Conservation (phyloP, 129 eudicot species). For the Centaurea solstitialis region DNA sequence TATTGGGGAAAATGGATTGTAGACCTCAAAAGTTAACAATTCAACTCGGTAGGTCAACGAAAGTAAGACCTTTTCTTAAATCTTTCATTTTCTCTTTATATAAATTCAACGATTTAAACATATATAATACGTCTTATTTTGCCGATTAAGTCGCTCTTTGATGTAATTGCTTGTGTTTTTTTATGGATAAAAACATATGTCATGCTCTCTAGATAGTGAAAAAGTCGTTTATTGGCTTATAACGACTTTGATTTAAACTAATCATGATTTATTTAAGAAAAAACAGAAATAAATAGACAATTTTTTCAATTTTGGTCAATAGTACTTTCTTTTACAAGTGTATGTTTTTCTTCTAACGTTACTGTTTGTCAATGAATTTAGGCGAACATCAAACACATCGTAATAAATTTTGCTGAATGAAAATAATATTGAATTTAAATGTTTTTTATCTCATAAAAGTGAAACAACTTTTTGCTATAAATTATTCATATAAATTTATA, state of each 20-base stretch:
- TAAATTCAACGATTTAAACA: background rate
- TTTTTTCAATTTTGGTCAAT: background rate
- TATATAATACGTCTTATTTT: background rate
- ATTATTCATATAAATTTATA: background rate
- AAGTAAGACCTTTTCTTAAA: conserved; percentile 14
- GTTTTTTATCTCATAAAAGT: background rate
- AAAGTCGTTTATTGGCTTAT: background rate
- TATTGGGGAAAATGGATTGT: conserved; percentile 34
- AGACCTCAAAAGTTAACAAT: conserved; percentile 25
- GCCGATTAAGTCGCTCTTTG: background rate
- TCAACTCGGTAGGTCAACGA: conserved; percentile 34
- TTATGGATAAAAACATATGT: background rate
- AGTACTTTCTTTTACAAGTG: background rate
- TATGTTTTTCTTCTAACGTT: background rate
- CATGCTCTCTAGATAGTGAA: background rate
- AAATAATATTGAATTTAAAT: background rate
- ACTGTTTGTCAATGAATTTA: background rate
- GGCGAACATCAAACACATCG: background rate
- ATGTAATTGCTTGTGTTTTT: background rate
- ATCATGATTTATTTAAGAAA: background rate
- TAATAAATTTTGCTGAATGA: background rate
- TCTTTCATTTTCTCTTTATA: background rate
- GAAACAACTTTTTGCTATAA: background rate
- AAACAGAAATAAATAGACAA: background rate
- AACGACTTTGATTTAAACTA: background rate